Evolutionary conservation across 345 rosid genomes (phyloP).

Genomic region (Eucalyptus microcorys): DNA sequence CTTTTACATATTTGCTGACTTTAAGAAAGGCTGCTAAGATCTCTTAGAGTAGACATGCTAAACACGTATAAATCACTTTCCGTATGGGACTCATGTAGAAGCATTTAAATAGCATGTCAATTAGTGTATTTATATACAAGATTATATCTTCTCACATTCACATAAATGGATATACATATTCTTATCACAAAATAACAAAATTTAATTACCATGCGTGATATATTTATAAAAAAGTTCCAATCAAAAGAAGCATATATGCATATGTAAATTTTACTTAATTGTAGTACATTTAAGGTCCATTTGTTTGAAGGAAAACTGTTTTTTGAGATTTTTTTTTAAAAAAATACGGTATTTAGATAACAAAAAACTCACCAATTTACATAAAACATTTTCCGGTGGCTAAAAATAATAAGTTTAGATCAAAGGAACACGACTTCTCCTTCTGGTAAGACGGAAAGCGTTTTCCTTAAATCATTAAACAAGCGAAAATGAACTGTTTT

Average conservation of each 20-base stretch:
- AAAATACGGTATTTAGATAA: background rate
- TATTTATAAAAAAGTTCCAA: background rate
- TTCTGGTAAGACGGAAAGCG: rapidly evolving
- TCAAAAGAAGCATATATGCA: background rate
- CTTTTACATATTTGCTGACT: background rate
- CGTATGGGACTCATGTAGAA: background rate
- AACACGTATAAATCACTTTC: background rate
- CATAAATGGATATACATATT: background rate
- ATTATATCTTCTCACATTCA: background rate
- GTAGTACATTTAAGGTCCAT: background rate
- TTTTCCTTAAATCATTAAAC: background rate
- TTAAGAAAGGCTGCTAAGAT: background rate
- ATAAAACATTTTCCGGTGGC: background rate
- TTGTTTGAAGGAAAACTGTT: background rate
- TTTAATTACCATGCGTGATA: background rate
- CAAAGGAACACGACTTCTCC: background rate
- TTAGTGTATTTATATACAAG: background rate
- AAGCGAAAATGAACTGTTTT: background rate
- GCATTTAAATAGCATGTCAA: background rate
- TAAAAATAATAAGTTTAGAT: background rate
- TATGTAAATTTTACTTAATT: background rate
- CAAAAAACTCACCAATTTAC: background rate
- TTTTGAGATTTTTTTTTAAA: background rate
- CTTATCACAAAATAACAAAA: background rate
- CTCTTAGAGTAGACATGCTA: background rate